Base-by-base conservation (phyloP, 495 filamentous ascomycete genomes). In the Podospora pseudocomata region DNA sequence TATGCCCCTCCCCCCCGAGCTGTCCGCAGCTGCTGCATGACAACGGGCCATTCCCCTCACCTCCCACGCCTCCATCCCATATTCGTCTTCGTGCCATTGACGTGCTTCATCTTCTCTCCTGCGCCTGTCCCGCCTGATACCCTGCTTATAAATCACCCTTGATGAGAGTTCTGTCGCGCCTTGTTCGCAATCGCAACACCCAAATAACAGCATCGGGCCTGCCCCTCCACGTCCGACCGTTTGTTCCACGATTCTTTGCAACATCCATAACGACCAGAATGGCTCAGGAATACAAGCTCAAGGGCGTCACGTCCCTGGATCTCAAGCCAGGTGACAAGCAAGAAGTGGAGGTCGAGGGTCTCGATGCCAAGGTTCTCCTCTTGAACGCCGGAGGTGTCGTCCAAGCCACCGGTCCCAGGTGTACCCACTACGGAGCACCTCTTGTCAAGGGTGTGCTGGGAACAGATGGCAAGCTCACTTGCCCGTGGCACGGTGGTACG, bases 401-500 rank as follows among this genome's bases (percentile, higher is more conserved):
- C 39, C 88, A 93, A 74, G 95, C 94, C 23, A 74, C 94, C 67
- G 92, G 90, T 44, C 81, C 92, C n/a, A 92, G 89, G 62, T 99
- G 95, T 79, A 96, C 96, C 7, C 95, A 97, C 85, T 97, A 94
- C 76, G 93, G 81, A 4, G 95, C 94, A 4, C 96, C 95, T 6
- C 80, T 98, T 71, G 88, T 89, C 70, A 87, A 89, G 60, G 95
- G 95, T 49, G 87, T 98, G 15, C 79, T 98, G 60, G 90, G 91
- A 3, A 87, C 87, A 4, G 89, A 93, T 71, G 95, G 95, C 1
- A 81, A 92, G 60, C 79, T 99, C 39, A 96, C 91, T 18, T 99
- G 95, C 77, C 91, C 94, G 0, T 98, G 96, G 95, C 93, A 97
- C 78, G 93, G 93, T 81, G 92, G 92, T 94, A 76, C 53, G 84